These are phyloP conservation scores for Globisporangium polare DNA, from an alignment of 352 stramenopile species.

Conservation along the genomic window DNA sequence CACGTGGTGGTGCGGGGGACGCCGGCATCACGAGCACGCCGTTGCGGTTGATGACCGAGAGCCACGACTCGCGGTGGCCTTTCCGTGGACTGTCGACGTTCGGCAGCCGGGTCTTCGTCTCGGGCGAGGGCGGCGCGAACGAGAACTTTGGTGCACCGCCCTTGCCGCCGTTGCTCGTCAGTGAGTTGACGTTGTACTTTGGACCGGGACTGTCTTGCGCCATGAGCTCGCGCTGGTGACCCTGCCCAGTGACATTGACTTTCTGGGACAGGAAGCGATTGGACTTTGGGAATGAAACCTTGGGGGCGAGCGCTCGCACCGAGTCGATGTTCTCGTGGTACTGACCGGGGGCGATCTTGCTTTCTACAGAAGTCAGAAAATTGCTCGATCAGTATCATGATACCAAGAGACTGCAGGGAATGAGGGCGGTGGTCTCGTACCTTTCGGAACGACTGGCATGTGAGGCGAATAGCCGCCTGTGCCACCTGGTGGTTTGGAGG, in stretches of 20 bases:
- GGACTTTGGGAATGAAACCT: slow-evolving; percentile 77
- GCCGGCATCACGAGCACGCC: slow-evolving; percentile 72
- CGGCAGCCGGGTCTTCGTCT: slow-evolving; percentile 48
- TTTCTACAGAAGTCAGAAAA: slow-evolving; percentile 28
- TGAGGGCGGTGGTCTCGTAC: slow-evolving; percentile 13
- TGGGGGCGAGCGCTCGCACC: slow-evolving; percentile 55
- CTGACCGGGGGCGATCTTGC: slow-evolving; percentile 51
- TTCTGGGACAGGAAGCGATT: slow-evolving; percentile 78
- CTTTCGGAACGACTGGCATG: slow-evolving; percentile 59
- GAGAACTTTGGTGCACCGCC: slow-evolving; percentile 49
- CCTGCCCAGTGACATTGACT: slow-evolving; percentile 63
- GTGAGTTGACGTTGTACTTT: slow-evolving; percentile 76
- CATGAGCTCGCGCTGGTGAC: slow-evolving; percentile 75
- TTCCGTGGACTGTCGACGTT: slow-evolving; percentile 48
- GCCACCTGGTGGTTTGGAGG: neutral
- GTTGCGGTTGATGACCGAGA: slow-evolving; percentile 80
- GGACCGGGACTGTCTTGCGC: slow-evolving; percentile 70
- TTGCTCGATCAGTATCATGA: neutral
- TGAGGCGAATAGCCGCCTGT: slow-evolving; percentile 38
- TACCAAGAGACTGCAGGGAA: neutral
- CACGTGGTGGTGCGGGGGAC: slow-evolving; percentile 23
- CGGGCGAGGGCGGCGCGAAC: slow-evolving; percentile 51
- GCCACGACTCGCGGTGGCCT: slow-evolving; percentile 73
- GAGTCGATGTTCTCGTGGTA: slow-evolving; percentile 70
- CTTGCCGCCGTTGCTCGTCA: slow-evolving; percentile 53